Evolutionary conservation across 345 rosid species (phyloP).

Genomic region (Acer negundo): DNA sequence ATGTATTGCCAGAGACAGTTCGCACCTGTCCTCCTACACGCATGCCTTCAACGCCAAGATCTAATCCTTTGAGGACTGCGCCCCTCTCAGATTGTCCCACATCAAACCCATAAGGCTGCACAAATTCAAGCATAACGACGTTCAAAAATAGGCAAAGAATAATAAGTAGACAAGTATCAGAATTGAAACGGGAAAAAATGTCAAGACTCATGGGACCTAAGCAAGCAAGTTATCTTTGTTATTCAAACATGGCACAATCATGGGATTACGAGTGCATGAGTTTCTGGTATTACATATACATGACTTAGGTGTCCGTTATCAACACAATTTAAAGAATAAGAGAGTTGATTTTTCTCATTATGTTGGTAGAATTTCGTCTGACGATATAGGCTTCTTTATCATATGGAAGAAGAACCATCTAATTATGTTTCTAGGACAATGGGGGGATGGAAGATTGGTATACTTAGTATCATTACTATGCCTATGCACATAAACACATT

Average conservation of each 20-base stretch:
- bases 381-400: too few relatives aligned
- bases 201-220: too few relatives aligned
- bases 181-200: too few relatives aligned
- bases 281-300: too few relatives aligned
- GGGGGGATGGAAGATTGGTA: too few relatives aligned
- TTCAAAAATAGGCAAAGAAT: not conserved
- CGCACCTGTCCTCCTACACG: slow-evolving; percentile 92
- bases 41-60: slow-evolving; percentile 95
- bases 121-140: slow-evolving; percentile 12
- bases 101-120: slow-evolving; percentile 96
- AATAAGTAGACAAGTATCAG: not conserved
- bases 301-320: not conserved
- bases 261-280: too few relatives aligned
- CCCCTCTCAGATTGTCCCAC: slow-evolving; percentile 94
- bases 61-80: slow-evolving; percentile 86
- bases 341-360: not conserved
- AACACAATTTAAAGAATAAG: not conserved
- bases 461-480: too few relatives aligned
- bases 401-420: too few relatives aligned
- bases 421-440: too few relatives aligned
- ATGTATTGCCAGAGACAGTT: slow-evolving; percentile 10
- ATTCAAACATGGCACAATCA: too few relatives aligned
- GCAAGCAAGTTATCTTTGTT: too few relatives aligned
- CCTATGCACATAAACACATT: too few relatives aligned
- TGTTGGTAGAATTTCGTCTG: not conserved